phyloP scores from a whole-genome alignment of 495 filamentous ascomycete species.

The Trichoderma virens region DNA sequence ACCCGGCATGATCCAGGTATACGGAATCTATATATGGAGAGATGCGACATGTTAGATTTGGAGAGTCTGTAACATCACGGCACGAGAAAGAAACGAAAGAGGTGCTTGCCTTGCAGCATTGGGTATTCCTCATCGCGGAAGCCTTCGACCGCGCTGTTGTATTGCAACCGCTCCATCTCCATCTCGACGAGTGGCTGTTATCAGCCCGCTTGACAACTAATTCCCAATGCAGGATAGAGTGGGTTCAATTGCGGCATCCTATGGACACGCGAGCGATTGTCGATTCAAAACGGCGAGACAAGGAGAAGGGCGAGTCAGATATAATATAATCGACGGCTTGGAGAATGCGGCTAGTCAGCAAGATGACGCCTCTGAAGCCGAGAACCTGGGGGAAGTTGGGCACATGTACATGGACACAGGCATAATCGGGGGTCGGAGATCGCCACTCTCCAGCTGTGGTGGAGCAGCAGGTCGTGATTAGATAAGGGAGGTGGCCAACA shows the following conservation, averaged over 20 bases:
- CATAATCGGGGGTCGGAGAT: background rate
- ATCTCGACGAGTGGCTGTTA: background rate
- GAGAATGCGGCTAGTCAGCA: background rate
- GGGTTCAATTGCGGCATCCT: background rate
- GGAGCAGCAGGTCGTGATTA: background rate
- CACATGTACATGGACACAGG: background rate
- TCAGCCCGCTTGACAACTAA: background rate
- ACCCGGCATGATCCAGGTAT: constrained; percentile 92
- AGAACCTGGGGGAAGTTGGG: background rate
- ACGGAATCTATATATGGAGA: constrained; percentile 48
- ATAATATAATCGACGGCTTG: background rate
- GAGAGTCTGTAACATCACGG: background rate
- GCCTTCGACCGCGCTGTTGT: constrained; percentile 58
- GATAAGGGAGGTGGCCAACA: background rate
- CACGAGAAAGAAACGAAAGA: too few relatives aligned
- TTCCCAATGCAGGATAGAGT: background rate
- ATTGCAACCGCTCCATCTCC: constrained; percentile 22
- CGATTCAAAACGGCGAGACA: background rate
- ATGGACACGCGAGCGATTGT: background rate
- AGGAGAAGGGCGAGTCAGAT: too few relatives aligned
- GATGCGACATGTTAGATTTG: constrained; percentile 14
- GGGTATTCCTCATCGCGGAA: constrained; percentile 74
- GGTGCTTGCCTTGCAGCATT: constrained; percentile 61
- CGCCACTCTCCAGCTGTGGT: constrained; percentile 10
- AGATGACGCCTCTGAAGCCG: background rate